Conservation (phyloP, 2,329 filamentous ascomycete genomes). For the Fusarium tuaranense region DNA sequence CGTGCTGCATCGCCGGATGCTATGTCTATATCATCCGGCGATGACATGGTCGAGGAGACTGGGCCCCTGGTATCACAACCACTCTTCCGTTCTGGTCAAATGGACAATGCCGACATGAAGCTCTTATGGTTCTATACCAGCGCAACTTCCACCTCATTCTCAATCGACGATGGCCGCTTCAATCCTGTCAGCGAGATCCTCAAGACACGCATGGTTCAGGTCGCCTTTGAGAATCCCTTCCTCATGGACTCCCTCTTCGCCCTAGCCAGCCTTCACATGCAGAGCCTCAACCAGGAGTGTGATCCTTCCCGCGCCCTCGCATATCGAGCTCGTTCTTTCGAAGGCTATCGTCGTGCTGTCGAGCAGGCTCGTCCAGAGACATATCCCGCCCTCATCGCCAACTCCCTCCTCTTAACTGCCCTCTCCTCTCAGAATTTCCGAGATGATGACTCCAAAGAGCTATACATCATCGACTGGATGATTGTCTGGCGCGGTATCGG, state of each 20-base stretch:
- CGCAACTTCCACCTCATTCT: slow-evolving; percentile 60
- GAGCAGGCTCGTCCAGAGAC: slow-evolving; percentile 58
- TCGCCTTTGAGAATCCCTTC: slow-evolving; percentile 65
- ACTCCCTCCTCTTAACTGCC: slow-evolving; percentile 64
- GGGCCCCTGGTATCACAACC: slow-evolving; percentile 39
- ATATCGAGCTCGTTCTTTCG: slow-evolving; percentile 63
- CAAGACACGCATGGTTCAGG: slow-evolving; percentile 59
- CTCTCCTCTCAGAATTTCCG: slow-evolving; percentile 64
- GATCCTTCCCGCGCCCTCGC: slow-evolving; percentile 52
- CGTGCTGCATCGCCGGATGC: slow-evolving; percentile 15
- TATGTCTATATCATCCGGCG: slow-evolving; percentile 19
- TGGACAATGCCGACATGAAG: slow-evolving; percentile 61
- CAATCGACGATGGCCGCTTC: slow-evolving; percentile 50
- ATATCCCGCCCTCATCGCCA: slow-evolving; percentile 63
- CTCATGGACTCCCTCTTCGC: slow-evolving; percentile 67
- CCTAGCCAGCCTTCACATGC: slow-evolving; percentile 62
- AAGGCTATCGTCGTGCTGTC: slow-evolving; percentile 65
- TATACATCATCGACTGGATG: slow-evolving; percentile 69
- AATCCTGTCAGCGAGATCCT: slow-evolving; percentile 57
- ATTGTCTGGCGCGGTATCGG: slow-evolving; percentile 65
- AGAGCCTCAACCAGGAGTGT: slow-evolving; percentile 53
- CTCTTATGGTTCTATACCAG: slow-evolving; percentile 67
- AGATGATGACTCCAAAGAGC: slow-evolving; percentile 55
- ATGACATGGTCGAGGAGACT: slow-evolving; percentile 18
- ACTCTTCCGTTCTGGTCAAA: slow-evolving; percentile 47